Conservation (phyloP, 176 grass and related monocot species). For the Oryza glaberrima region DNA sequence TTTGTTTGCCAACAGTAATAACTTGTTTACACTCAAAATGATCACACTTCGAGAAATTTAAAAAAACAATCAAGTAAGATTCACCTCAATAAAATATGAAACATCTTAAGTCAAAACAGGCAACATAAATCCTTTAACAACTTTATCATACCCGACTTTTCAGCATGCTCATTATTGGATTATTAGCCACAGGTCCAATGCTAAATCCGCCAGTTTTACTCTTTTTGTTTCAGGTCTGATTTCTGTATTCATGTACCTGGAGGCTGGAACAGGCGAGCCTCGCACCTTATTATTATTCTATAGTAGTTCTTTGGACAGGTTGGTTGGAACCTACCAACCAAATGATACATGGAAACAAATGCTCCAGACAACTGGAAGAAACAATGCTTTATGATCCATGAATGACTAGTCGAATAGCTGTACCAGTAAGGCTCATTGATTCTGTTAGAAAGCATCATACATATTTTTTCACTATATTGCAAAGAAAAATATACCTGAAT, state of each 20-base stretch:
- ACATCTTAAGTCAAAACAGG: background rate
- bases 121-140: background rate
- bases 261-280: background rate
- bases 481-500: slow-evolving; percentile 59
- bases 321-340: background rate
- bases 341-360: background rate
- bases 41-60: background rate
- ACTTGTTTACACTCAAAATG: slow-evolving; percentile 6
- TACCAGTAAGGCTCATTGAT: background rate
- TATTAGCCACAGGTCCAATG: background rate
- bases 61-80: background rate
- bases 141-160: background rate
- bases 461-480: background rate
- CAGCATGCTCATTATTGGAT: background rate
- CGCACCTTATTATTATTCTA: background rate
- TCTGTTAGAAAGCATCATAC: background rate
- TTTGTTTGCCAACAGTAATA: background rate
- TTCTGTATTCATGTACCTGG: background rate
- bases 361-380: background rate
- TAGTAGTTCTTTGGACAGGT: background rate
- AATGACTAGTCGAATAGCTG: slow-evolving; percentile 12
- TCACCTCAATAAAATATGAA: background rate
- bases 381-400: slow-evolving; percentile 1
- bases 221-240: background rate
- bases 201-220: background rate